Base-by-base conservation (phyloP, 495 filamentous ascomycete genomes). In the Evernia prunastri region DNA sequence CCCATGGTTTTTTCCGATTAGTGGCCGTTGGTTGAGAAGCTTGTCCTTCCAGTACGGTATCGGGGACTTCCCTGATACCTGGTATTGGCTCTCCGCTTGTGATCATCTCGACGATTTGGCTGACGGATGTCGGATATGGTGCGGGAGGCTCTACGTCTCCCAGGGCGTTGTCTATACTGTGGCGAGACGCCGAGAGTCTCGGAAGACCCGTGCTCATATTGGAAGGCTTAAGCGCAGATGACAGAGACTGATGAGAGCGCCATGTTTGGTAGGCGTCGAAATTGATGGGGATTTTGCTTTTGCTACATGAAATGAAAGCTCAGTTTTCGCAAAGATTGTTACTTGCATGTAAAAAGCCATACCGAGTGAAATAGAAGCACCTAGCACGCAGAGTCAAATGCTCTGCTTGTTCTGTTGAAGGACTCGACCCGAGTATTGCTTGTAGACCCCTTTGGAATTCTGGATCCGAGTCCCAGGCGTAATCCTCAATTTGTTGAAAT, bases 31-130 rank as follows among this genome's bases (percentile, higher is more conserved):
- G 72, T 45, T 76, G 72, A n/a, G 84, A 80, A 25, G 79, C 84
- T 67, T 87, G 81, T 3, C 86, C 87, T 31, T 82, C 76, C 36
- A 94, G 81, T 10, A 97, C 81, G 0, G 86, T 94, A 66, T 90
- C 82, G 18, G 95, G 92, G 66, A 98, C 94, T 65, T 97, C 81
- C 66, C 86, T 86, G 70, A 98, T 95, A 3, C 94, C 94, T 0
- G 91, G 89, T 58, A 98, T 89, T 6, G 87, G 86, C 72, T 91
- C 84, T 51, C 91, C 92, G 25, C 82, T 87, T 6, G 87, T 88
- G 67, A 98, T 90, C 37, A 97, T 84, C 51, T 90, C 91, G 42
- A 96, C 86, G 58, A 98, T 92, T 63, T 93, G 86, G 35, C 89
- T 86, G 70, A 98, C 97, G 4, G 87, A 88, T 31, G 85, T 86